These are phyloP conservation scores for Bombardia bombarda DNA, from an alignment of 495 filamentous ascomycete species.

Conservation along the genomic window DNA sequence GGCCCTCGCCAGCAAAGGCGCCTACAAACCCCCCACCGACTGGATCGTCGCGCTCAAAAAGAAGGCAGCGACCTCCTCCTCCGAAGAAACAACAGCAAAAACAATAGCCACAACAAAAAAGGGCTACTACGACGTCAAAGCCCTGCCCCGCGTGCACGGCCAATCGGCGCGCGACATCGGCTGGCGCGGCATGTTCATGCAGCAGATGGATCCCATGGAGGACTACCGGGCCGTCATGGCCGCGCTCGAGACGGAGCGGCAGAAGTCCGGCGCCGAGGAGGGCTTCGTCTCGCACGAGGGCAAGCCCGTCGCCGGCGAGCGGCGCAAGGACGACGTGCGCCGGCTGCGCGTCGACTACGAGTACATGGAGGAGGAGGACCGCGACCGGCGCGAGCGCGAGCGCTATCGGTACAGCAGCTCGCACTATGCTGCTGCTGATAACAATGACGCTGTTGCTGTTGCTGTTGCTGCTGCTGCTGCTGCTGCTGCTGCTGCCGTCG, in stretches of 20 bases:
- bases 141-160: constrained; percentile 4
- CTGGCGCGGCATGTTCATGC: constrained; percentile 14
- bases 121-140: constrained; percentile 42
- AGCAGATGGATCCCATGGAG: constrained; percentile 18
- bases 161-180: constrained; percentile 3
- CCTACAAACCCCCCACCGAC: constrained; percentile 5
- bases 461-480: background rate
- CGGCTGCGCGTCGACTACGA: background rate
- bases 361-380: background rate
- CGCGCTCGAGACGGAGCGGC: constrained; percentile 4
- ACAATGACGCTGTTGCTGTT: too few relatives aligned
- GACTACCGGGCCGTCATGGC: constrained; percentile 15
- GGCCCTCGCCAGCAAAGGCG: constrained; percentile 14
- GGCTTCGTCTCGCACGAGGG: too few relatives aligned
- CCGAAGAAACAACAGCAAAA: background rate
- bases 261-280: too few relatives aligned
- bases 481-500: background rate
- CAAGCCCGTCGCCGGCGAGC: too few relatives aligned
- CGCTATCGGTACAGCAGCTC: background rate
- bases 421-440: background rate
- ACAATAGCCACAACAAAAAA: constrained; percentile 3
- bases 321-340: background rate
- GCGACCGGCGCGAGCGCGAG: background rate
- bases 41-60: too few relatives aligned
- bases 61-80: too few relatives aligned